These are phyloP conservation scores for Cutaneotrichosporon cyanovorans DNA, from an alignment of 1,284 basidiomycete genomes.

Conservation along the genomic window DNA sequence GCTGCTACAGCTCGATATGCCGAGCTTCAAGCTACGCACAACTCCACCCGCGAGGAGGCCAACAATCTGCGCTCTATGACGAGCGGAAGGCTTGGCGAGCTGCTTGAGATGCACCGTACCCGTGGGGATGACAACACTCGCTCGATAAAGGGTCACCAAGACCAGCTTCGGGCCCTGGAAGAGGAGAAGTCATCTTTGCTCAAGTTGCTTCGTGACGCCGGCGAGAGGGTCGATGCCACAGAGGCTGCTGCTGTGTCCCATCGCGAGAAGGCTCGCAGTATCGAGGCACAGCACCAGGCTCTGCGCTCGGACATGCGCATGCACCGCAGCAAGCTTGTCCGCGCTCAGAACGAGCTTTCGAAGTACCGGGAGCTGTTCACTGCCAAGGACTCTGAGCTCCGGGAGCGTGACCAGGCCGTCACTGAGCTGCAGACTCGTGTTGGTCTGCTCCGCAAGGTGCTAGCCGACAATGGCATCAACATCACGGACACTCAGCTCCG, in stretches of 20 bases:
- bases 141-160: conserved; percentile 60
- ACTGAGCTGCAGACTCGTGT: conserved; percentile 69
- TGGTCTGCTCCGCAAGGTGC: conserved; percentile 55
- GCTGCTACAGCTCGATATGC: conserved; percentile 56
- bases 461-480: conserved; percentile 78
- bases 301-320: conserved; percentile 71
- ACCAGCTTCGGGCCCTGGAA: conserved; percentile 73
- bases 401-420: conserved; percentile 60
- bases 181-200: conserved; percentile 65
- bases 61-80: conserved; percentile 75
- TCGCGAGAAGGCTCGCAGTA: conserved; percentile 57
- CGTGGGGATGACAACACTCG: conserved; percentile 71
- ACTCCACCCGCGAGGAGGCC: conserved; percentile 81
- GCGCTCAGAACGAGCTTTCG: conserved; percentile 63
- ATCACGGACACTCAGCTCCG: conserved; percentile 61
- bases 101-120: conserved; percentile 75
- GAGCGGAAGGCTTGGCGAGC: conserved; percentile 70
- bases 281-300: conserved; percentile 62
- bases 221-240: conserved; percentile 60
- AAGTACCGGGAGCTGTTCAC: conserved; percentile 62
- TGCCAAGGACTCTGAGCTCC: conserved; percentile 62
- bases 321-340: conserved; percentile 68
- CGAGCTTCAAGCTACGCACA: conserved; percentile 77
- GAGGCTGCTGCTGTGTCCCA: conserved; percentile 65
- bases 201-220: conserved; percentile 68